Evolutionary conservation across 805 yeast genomes (phyloP).

Genomic region (Candida hungchunana): DNA sequence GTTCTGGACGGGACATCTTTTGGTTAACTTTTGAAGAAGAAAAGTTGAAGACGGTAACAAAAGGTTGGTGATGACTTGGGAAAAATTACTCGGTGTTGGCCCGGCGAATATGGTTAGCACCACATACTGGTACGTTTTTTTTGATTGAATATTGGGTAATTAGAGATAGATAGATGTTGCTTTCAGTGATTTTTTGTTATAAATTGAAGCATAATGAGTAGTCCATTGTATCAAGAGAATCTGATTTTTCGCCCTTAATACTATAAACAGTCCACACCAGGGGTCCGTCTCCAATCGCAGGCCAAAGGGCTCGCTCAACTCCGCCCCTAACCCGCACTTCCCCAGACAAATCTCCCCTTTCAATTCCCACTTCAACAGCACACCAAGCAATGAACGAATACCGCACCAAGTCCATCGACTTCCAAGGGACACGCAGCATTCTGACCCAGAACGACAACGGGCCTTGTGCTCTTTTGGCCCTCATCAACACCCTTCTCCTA

Average conservation of each 20-base stretch:
- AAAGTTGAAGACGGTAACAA: no score
- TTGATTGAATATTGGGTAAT: no score
- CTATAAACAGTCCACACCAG: neutral
- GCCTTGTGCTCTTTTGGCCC: constrained; percentile 82
- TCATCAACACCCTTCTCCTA: constrained; percentile 65
- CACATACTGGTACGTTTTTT: no score
- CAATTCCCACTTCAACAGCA: neutral
- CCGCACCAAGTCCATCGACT: constrained; percentile 21
- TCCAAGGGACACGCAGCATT: constrained; percentile 38
- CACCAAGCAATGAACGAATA: neutral
- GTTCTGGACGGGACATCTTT: constrained; percentile 91
- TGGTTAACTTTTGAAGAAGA: no score
- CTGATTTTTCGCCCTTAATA: neutral
- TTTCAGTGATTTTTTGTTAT: no score
- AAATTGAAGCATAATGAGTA: no score
- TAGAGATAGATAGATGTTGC: no score
- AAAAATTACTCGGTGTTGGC: no score
- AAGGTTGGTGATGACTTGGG: neutral
- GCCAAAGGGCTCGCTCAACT: neutral
- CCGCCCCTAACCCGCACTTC: no score
- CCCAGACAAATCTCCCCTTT: neutral
- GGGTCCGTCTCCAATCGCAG: neutral
- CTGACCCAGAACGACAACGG: constrained; percentile 79
- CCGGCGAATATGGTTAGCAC: no score
- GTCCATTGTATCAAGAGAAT: no score